These are phyloP conservation scores for Leptodermis oblonga DNA, from an alignment of 257 asterid genomes.

Conservation along the genomic window DNA sequence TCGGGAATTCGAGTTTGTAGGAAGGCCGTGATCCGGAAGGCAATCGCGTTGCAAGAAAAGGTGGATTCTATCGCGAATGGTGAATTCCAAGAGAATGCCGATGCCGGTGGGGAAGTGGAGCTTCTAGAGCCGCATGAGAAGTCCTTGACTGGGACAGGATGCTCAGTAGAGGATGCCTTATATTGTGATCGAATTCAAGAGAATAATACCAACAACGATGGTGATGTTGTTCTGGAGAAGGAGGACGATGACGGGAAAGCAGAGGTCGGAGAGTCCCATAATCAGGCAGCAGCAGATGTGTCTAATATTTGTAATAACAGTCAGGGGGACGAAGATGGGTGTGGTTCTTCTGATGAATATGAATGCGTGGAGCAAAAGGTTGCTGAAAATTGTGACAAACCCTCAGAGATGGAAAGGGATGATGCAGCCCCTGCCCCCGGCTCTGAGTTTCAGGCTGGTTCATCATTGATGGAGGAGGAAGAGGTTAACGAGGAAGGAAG, in stretches of 20 bases:
- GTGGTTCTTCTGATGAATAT: background rate
- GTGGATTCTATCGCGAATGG: conserved; percentile 39
- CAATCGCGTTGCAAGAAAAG: conserved; percentile 60
- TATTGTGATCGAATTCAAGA: background rate
- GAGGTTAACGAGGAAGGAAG: background rate
- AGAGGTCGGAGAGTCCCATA: too few species aligned
- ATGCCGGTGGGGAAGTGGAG: background rate
- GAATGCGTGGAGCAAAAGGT: background rate
- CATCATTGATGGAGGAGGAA: background rate
- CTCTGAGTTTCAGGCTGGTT: background rate
- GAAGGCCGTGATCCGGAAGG: conserved; percentile 62
- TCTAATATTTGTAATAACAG: background rate
- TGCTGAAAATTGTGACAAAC: conserved; percentile 6
- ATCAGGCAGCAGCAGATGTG: background rate
- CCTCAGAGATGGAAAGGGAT: conserved; percentile 15
- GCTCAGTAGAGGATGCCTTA: too few species aligned
- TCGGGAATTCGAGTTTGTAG: conserved; percentile 62
- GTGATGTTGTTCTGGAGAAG: background rate
- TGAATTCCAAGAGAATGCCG: background rate
- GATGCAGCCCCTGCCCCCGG: background rate
- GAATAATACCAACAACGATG: background rate
- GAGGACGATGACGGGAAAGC: background rate
- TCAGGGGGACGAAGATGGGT: background rate
- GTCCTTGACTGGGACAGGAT: too few species aligned
- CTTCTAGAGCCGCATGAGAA: too few species aligned